phyloP scores from a whole-genome alignment of 139 green algal genomes.

The Spirogloea muscicola region DNA sequence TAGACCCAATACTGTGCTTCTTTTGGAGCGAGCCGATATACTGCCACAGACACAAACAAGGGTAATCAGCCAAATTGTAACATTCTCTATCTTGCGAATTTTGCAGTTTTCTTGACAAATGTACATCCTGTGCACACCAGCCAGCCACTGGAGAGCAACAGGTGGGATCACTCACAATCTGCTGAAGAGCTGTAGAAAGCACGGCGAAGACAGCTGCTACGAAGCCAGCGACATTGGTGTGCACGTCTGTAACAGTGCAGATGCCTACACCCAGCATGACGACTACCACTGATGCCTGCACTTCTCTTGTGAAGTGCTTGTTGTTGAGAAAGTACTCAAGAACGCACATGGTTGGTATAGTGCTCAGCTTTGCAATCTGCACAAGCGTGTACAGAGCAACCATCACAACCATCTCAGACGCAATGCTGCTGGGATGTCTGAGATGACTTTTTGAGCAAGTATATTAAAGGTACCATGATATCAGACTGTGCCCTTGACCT shows the following conservation, averaged over 20 bases:
- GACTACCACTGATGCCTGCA: slow-evolving; percentile 68
- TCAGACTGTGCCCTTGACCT: too few relatives aligned
- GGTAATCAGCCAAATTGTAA: not conserved
- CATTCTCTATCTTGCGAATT: not conserved
- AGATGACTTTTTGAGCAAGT: too few relatives aligned
- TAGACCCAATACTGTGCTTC: slow-evolving; percentile 68
- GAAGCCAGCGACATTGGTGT: slow-evolving; percentile 55
- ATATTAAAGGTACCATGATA: too few relatives aligned
- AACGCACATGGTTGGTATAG: slow-evolving; percentile 86
- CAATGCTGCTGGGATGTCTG: too few relatives aligned
- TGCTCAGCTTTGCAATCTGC: slow-evolving; percentile 87
- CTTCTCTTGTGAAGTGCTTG: slow-evolving; percentile 61
- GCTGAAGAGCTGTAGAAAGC: slow-evolving; percentile 79
- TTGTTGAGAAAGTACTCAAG: slow-evolving; percentile 69
- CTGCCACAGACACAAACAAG: not conserved
- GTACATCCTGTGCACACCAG: not conserved
- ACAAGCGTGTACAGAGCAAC: too few relatives aligned
- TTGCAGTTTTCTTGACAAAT: not conserved
- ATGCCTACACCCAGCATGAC: slow-evolving; percentile 43
- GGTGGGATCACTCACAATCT: slow-evolving; percentile 60
- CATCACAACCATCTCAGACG: too few relatives aligned
- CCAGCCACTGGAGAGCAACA: not conserved
- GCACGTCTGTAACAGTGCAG: slow-evolving; percentile 41
- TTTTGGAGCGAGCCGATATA: slow-evolving; percentile 76
- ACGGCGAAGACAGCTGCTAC: slow-evolving; percentile 74